Base-by-base conservation (phyloP, 306 rosid species). In the Medicago lupulina region DNA sequence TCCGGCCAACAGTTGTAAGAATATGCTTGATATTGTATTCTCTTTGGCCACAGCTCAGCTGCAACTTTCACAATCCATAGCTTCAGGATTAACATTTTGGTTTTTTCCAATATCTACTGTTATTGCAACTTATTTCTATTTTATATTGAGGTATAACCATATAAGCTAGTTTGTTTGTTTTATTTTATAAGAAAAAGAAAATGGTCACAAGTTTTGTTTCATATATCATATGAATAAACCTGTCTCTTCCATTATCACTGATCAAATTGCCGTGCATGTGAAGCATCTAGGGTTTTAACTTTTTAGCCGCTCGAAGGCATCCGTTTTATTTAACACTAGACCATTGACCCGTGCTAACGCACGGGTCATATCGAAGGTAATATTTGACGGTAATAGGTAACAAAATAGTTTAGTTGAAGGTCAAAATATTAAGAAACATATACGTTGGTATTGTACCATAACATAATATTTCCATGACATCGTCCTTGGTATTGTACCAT, bases 211-310 rank as follows among this genome's bases (percentile, higher is more conserved):
- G 18, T 50, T 61, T 40, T 69, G n/a, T 54, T 60, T 68, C 62
- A 44, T 58, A 23, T 53, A 63, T 47, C 67, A 55, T 75, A 69
- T 76, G 67, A 19, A 9, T 40, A 62, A 44, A 11, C 63, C 49
- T 25, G 53, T 70, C 55, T 70, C 25, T 67, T 76, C 59, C 58
- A 83, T 71, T 71, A 47, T 69, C 62, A 59, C 54, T 16, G 34
- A 36, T 70, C 41, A 67, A 65, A 21, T 77, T 67, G 55, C 50
- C 18, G 50, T 61, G 19, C 54, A 6, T 16, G n/a, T 21, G 40
- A 41, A 53, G 16, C 28, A 53, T 67, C 8, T 8, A 25, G 70
- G 15, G 50, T 76, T 49, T 65, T 59, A 41, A 28, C 31, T 28
- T 28, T 28, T 28, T 28, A 40, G 73, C 64, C 8, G 40, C 55